Conservation (phyloP, 345 rosid genomes). For the Corymbia maculata region DNA sequence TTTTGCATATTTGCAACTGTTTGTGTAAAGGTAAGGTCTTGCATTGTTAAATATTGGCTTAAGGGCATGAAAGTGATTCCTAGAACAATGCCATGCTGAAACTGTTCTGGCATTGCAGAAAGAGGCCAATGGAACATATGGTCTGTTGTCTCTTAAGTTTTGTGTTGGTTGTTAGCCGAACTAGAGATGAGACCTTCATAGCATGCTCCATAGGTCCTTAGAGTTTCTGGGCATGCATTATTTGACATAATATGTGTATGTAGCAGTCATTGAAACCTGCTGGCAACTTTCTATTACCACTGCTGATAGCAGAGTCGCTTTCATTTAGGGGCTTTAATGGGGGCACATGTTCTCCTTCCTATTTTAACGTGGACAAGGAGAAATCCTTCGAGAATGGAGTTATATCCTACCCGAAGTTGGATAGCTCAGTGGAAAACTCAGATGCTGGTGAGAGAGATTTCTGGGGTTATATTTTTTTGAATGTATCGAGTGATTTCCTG, state of each 20-base stretch:
- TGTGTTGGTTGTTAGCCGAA: not conserved
- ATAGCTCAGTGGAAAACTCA: constrained; percentile 19
- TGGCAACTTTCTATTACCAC: not conserved
- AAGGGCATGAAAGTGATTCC: not conserved
- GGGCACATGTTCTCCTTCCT: constrained; percentile 18
- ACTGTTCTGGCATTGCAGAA: not conserved
- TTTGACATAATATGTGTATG: not conserved
- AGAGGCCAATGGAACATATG: not conserved
- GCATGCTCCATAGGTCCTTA: not conserved
- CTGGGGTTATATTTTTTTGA: not conserved
- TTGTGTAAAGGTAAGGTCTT: not conserved
- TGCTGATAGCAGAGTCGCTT: not conserved
- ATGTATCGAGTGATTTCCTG: not conserved
- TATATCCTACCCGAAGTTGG: constrained; percentile 23
- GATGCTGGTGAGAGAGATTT: constrained; percentile 25
- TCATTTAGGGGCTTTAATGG: constrained; percentile 23
- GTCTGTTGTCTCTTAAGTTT: not conserved
- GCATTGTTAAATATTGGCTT: not conserved
- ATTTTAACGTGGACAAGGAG: constrained; percentile 19
- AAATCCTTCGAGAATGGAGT: constrained; percentile 20
- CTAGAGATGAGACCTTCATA: not conserved
- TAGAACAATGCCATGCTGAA: not conserved
- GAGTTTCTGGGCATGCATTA: not conserved
- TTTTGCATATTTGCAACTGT: not conserved
- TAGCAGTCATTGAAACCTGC: not conserved